A percentile compares a stretch with the other conserved stretches of the same genome.
These are phyloP conservation scores for Pinus albicaulis DNA, from an alignment of 75 land plant species.

Conservation along the genomic window DNA sequence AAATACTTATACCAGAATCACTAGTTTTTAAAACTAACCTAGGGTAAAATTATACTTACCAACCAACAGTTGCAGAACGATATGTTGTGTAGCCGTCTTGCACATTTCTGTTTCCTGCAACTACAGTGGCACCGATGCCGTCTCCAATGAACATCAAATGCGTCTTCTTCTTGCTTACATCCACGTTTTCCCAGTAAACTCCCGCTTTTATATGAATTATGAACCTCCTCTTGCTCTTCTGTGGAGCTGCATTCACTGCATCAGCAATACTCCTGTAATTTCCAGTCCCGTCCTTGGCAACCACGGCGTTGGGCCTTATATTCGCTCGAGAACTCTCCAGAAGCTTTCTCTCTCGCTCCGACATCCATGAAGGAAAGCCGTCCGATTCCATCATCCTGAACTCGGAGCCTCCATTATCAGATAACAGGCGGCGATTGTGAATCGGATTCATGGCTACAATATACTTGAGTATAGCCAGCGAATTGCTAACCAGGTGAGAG, in stretches of 20 bases:
- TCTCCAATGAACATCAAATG: constrained; percentile 31
- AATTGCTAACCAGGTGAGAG: constrained; percentile 39
- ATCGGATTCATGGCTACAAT: too few species aligned
- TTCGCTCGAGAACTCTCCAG: constrained; percentile 8
- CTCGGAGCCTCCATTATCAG: too few species aligned
- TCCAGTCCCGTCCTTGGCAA: constrained; percentile 57
- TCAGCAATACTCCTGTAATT: constrained; percentile 20
- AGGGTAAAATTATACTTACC: constrained; percentile 21
- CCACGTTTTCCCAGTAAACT: constrained; percentile 22
- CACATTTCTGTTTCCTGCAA: constrained; percentile 20
- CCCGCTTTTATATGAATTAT: constrained; percentile 33
- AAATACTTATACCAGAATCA: too few species aligned
- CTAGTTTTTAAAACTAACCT: too few species aligned
- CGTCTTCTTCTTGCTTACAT: constrained; percentile 2
- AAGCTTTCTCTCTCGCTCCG: constrained; percentile 21
- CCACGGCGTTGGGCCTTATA: constrained; percentile 32
- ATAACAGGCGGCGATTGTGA: too few species aligned
- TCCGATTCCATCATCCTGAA: background rate
- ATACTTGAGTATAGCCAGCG: constrained; percentile 46
- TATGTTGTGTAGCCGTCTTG: constrained; percentile 19
- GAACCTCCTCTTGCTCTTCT: constrained; percentile 7
- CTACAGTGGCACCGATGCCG: constrained; percentile 19
- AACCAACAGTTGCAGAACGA: constrained; percentile 23
- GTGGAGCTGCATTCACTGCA: constrained; percentile 34
- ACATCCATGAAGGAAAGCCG: constrained; percentile 21